Percentiles rank a stretch among this genome's conserved stretches.
Conservation (phyloP, 2,329 filamentous ascomycete genomes). For the Mariannaea sp. region DNA sequence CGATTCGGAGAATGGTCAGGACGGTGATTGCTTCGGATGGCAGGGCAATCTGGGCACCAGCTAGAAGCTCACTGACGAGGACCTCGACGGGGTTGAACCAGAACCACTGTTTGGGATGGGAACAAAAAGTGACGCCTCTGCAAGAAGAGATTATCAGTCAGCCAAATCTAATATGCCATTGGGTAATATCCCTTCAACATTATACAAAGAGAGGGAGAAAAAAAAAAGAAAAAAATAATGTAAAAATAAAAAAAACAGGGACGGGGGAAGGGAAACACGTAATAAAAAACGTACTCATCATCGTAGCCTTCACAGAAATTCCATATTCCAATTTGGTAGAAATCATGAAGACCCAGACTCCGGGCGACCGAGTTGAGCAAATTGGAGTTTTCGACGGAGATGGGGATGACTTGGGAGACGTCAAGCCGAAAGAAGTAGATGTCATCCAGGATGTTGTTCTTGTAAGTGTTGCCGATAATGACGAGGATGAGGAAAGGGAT, state of each 20-base stretch:
- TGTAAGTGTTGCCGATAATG: constrained; percentile 74
- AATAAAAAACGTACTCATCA: constrained; percentile 61
- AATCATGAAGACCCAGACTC: constrained; percentile 86
- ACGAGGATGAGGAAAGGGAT: constrained; percentile 80
- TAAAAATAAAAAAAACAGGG: too few relatives aligned
- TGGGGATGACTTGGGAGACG: constrained; percentile 79
- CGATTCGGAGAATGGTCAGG: constrained; percentile 73
- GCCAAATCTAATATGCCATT: too few relatives aligned
- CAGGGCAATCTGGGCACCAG: constrained; percentile 81
- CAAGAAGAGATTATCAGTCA: too few relatives aligned
- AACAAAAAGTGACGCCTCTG: constrained; percentile 77
- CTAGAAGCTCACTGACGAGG: constrained; percentile 76
- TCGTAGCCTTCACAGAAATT: constrained; percentile 88
- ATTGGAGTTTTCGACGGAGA: constrained; percentile 69
- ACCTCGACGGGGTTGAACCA: constrained; percentile 93
- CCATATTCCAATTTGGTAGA: constrained; percentile 93
- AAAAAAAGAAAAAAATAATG: too few relatives aligned
- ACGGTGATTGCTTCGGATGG: constrained; percentile 75
- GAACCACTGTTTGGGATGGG: constrained; percentile 70
- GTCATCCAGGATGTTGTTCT: constrained; percentile 63
- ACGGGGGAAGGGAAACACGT: background rate
- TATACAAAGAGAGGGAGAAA: background rate
- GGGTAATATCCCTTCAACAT: too few relatives aligned
- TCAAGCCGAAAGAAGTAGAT: constrained; percentile 88
- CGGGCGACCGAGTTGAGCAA: constrained; percentile 88